phyloP scores from a whole-genome alignment of 495 filamentous ascomycete species.

The Articulospora tetracladia region DNA sequence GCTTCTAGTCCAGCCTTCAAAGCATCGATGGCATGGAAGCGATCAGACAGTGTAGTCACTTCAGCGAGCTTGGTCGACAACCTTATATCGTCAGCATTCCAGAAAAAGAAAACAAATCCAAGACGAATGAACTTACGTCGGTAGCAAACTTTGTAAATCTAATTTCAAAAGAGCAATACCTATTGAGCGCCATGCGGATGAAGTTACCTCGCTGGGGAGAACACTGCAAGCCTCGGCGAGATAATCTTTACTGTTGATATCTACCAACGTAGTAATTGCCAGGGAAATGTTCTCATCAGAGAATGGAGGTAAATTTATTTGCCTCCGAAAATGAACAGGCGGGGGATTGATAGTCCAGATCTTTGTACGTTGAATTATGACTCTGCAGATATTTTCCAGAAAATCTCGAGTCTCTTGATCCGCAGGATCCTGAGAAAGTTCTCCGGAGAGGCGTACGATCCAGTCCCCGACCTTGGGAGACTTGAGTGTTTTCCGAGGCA shows the following conservation, averaged over 20 bases:
- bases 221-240: not conserved
- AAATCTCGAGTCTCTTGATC: not conserved
- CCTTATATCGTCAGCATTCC: too few species aligned
- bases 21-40: not conserved
- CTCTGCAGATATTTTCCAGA: slow-evolving; percentile 3
- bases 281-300: not conserved
- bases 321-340: not conserved
- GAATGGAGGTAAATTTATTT: not conserved
- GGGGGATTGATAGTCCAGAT: not conserved
- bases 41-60: not conserved
- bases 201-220: not conserved
- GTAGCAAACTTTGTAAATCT: not conserved
- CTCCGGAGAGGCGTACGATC: not conserved
- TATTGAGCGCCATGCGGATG: not conserved
- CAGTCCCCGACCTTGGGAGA: not conserved
- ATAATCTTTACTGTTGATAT: slow-evolving; percentile 2
- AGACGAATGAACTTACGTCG: slow-evolving; percentile 7
- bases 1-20: not conserved
- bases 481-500: not conserved
- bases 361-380: not conserved
- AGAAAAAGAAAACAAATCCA: too few species aligned
- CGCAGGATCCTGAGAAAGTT: not conserved
- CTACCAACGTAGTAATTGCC: not conserved
- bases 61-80: not conserved
- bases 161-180: slow-evolving; percentile 1